Base-by-base conservation (phyloP, 2,329 filamentous ascomycete species). In the Didymella glomerata region DNA sequence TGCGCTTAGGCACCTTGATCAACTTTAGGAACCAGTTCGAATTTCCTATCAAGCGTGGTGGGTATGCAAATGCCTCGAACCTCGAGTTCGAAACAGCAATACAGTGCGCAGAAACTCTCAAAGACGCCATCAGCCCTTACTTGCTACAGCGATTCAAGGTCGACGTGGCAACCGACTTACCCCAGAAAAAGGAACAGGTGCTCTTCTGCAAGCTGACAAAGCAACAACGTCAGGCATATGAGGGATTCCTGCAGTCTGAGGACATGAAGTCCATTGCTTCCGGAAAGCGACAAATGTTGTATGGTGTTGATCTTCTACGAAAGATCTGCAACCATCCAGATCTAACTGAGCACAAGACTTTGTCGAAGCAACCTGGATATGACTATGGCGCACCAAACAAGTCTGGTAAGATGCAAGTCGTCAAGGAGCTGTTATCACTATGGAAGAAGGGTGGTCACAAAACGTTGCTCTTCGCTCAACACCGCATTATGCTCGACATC, bases 251-350 rank as follows among this genome's bases (percentile, higher is more conserved):
- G 2, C 83, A 83, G 18, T 97, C 93, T 0, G 87, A 91, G 40
- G 93, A 97, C 44, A 93, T 97, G 84, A 86, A 84, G n/a, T 88
- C 90, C 0, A 97, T 98, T 55, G 78, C 94, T 40, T 86, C 84
- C 46, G 88, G 88, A 38, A 90, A 87, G 60, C 85, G 89, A 4
- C 90, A 97, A 70, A 90, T 92, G 2, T 82, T 99, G 0, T 96
- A 90, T 68, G 95, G 94, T 8, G 92, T 99, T 63, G 93, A 97
- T 68, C 90, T 93, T 25, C 81, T 99, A 38, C 89, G 95, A 50
- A 99, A 99, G 77, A 94, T 99, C 54, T 98, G 94, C 81, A 99
- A 99, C 64, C 96, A 99, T 70, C 95, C 96, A 0, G 95, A 99
- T 78, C 82, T 99, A 1, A 81, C 90, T 2, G 88, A 95, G 67